These are phyloP conservation scores for Dioszegia aurantiaca DNA, from an alignment of 768 basidiomycete genomes.

Conservation along the genomic window DNA sequence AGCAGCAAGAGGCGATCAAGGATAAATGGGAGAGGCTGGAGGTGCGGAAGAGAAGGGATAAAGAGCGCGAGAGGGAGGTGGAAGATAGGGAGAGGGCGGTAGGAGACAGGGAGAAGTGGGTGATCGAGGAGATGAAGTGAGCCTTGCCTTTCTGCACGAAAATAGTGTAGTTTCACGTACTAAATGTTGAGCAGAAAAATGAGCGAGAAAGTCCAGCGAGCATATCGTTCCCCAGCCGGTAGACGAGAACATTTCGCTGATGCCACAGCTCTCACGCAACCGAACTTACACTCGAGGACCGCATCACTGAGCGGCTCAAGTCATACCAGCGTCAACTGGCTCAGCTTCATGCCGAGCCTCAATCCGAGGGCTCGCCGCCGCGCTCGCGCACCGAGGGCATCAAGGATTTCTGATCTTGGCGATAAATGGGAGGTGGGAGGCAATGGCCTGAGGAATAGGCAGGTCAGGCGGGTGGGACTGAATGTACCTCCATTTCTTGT, in stretches of 20 bases:
- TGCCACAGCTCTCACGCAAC: slow-evolving; percentile 32
- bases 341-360: no score
- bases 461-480: no score
- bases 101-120: slow-evolving; percentile 41
- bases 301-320: slow-evolving; percentile 45
- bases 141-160: not conserved
- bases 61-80: slow-evolving; percentile 30
- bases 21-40: slow-evolving; percentile 37
- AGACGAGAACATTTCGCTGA: no score
- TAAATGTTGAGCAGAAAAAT: no score
- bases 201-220: slow-evolving; percentile 44
- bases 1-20: slow-evolving; percentile 1
- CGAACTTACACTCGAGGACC: slow-evolving; percentile 44
- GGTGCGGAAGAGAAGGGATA: slow-evolving; percentile 24
- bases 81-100: slow-evolving; percentile 43
- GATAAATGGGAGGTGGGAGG: no score
- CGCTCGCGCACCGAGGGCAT: no score
- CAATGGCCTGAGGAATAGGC: no score
- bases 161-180: no score
- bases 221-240: no score
- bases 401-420: no score
- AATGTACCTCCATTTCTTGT: no score
- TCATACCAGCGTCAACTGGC: slow-evolving; percentile 37
- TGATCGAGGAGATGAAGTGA: slow-evolving; percentile 43
- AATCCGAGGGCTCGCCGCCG: no score